phyloP scores from a whole-genome alignment of 768 basidiomycete species.

The Mycena indigotica region DNA sequence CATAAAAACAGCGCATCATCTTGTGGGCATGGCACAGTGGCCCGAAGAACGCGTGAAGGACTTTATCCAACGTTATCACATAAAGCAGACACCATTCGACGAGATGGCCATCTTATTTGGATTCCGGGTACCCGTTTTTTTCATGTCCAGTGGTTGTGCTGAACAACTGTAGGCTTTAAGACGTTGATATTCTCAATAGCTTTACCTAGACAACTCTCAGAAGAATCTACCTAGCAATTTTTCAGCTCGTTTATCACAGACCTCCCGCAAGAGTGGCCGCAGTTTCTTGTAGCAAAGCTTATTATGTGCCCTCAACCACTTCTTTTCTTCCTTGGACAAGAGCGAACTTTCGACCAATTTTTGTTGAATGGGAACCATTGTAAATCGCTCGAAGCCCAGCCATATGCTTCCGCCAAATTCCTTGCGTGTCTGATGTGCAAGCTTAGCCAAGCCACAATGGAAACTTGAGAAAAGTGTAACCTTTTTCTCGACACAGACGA shows the following conservation, averaged over 20 bases:
- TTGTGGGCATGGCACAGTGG: not conserved
- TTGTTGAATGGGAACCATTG: constrained; percentile 72
- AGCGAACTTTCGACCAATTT: constrained; percentile 61
- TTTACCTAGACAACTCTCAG: not conserved
- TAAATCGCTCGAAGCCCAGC: constrained; percentile 70
- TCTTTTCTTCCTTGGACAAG: constrained; percentile 59
- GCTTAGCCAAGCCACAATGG: no score
- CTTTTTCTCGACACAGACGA: constrained; percentile 19
- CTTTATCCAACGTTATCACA: not conserved
- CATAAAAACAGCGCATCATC: not conserved
- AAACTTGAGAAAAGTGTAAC: no score
- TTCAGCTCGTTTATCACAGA: constrained; percentile 14
- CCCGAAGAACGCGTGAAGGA: not conserved
- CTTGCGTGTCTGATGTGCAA: constrained; percentile 41
- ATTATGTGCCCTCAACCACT: constrained; percentile 56
- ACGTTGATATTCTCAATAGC: not conserved
- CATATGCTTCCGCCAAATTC: constrained; percentile 54
- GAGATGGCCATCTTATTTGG: not conserved
- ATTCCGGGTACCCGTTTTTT: not conserved
- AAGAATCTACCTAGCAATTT: constrained; percentile 20
- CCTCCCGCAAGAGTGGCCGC: constrained; percentile 18
- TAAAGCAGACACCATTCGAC: not conserved
- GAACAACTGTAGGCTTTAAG: not conserved
- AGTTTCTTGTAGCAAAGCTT: constrained; percentile 19
- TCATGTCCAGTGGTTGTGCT: not conserved